Evolutionary conservation across 2,329 filamentous ascomycete genomes (phyloP).

Genomic region (Aspergillus udagawae): DNA sequence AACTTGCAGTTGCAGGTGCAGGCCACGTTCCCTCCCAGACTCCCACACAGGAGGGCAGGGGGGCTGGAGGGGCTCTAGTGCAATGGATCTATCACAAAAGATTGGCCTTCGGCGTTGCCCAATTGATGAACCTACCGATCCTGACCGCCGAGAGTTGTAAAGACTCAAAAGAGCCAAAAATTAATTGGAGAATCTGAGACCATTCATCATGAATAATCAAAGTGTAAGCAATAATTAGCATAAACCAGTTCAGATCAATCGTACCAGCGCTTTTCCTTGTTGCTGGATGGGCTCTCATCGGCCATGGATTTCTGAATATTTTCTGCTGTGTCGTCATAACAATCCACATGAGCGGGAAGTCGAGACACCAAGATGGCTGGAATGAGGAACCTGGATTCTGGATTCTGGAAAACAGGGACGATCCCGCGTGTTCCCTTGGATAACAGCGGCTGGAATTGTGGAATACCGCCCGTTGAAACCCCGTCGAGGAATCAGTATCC

Average conservation of each 20-base stretch:
- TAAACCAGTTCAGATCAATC: neutral
- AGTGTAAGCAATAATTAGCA: neutral
- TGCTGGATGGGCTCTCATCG: neutral
- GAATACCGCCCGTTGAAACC: neutral
- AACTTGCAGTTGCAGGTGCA: conserved; percentile 3
- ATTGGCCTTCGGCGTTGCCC: conserved; percentile 2
- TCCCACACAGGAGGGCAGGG: neutral
- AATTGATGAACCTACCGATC: conserved; percentile 6
- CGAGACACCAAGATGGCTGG: neutral
- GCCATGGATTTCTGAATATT: neutral
- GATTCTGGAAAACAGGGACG: neutral
- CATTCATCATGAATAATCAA: neutral
- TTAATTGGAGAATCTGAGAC: neutral
- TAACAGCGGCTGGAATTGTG: neutral
- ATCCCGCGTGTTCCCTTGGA: neutral
- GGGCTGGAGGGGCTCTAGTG: neutral
- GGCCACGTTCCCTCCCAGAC: conserved; percentile 13
- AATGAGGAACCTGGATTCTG: neutral
- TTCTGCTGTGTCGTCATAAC: neutral
- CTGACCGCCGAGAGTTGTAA: conserved; percentile 7
- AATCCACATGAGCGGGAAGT: neutral
- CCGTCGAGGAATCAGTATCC: neutral
- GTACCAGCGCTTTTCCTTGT: neutral
- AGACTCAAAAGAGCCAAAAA: conserved; percentile 2
- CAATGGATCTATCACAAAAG: conserved; percentile 12